Base-by-base conservation (phyloP, 768 basidiomycete species). In the Termitomyces sp. region DNA sequence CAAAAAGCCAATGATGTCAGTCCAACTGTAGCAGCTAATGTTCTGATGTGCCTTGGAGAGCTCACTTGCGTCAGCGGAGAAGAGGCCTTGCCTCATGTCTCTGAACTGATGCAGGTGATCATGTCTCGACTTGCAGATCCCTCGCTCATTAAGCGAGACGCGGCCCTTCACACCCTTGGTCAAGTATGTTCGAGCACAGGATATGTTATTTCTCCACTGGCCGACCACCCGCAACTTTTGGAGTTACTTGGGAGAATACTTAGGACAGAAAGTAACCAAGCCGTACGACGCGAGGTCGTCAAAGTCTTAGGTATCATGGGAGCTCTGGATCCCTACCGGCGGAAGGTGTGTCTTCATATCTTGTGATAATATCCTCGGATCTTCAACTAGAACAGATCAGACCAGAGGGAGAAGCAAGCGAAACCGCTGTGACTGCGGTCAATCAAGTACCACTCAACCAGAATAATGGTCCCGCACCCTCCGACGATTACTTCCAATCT, bases 401-500 rank as follows among this genome's bases (percentile, higher is more conserved):
- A 64, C 81, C 85, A 0, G 85, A 79, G 44, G 90, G 90, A 61
- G 88, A 88, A 58, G 76, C 77, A 0, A 79, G 70, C 51, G 87
- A 89, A 65, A 84, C 83, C 1, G 74, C 81, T 2, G 73, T 83
- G 48, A 77, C 82, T 20, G 79, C 83, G 43, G 83, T 85, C 40
- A 87, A 82, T 60, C 86, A 88, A 62, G 87, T 91, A 35, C 82
- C 87, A 11, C 75, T 86, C 48, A 82, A 79, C 48, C 87, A 84
- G 64, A 80, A 84, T 18, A 79, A 78, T 6, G 77, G 84, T 3
- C 75, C 77, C 30, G 78, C 86, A 18, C 79, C 84, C 20, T 86
- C 92, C 5, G 97, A 98, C 62, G 96, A 98, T 68, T 98, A 95
- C 72, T 99, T 94, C 73, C 97, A 98, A 69, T 93, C 92, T 6